Evolutionary conservation across 2,329 filamentous ascomycete genomes (phyloP).

Genomic region (Bipolaris sorokiniana): DNA sequence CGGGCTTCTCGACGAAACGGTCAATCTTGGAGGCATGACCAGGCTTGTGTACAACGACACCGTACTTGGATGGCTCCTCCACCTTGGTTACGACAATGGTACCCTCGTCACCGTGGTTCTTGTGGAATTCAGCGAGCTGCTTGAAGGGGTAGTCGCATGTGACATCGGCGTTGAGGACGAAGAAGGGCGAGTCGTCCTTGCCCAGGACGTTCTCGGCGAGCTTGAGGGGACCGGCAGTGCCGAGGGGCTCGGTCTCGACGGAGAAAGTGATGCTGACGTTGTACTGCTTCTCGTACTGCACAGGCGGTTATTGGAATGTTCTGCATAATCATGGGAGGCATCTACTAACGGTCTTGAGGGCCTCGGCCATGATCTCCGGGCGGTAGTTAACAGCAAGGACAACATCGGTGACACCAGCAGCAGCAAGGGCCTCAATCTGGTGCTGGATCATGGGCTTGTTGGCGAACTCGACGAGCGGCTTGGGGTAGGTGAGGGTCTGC

Average conservation of each 20-base stretch:
- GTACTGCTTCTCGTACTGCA: conserved; percentile 83
- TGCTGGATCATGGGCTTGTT: conserved; percentile 99
- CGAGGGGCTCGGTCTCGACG: conserved; percentile 92
- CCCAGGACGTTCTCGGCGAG: conserved; percentile 88
- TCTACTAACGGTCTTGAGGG: conserved; percentile 78
- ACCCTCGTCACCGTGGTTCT: conserved; percentile 88
- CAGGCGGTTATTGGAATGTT: conserved; percentile 20
- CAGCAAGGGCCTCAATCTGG: conserved; percentile 93
- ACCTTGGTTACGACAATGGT: conserved; percentile 99
- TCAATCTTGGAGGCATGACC: conserved; percentile 91
- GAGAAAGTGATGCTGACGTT: conserved; percentile 97
- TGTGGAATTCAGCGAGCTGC: conserved; percentile 90
- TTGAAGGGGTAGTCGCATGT: conserved; percentile 98
- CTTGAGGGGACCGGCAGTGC: conserved; percentile 94
- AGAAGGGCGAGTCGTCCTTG: conserved; percentile 95
- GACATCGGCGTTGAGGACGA: conserved; percentile 97
- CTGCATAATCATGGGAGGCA: background rate
- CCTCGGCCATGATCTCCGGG: conserved; percentile 95
- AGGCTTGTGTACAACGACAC: conserved; percentile 97
- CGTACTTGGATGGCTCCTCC: conserved; percentile 98
- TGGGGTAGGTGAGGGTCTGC: conserved; percentile 93
- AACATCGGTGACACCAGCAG: conserved; percentile 94
- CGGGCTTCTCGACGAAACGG: conserved; percentile 98
- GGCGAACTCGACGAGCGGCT: conserved; percentile 96
- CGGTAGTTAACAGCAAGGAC: conserved; percentile 99